These are phyloP conservation scores for Fonsecaea erecta DNA, from an alignment of 2,329 filamentous ascomycete genomes.

Conservation along the genomic window DNA sequence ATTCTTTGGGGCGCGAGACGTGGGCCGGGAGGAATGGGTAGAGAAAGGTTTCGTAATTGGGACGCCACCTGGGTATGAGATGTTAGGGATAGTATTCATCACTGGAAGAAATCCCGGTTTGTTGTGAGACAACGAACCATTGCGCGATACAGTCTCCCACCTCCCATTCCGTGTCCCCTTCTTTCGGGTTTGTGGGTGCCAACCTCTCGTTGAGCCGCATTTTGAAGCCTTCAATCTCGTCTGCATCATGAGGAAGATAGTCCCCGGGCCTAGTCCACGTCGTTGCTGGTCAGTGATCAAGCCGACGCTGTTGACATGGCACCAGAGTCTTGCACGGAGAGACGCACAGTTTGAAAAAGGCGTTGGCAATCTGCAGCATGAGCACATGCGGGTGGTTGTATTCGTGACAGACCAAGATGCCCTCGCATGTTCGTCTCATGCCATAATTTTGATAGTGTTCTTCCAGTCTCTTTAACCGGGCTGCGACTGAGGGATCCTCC, in stretches of 20 bases:
- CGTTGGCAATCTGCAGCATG: slow-evolving; percentile 99
- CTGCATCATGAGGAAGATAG: slow-evolving; percentile 83
- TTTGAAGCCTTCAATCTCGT: slow-evolving; percentile 96
- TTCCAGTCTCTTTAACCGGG: slow-evolving; percentile 89
- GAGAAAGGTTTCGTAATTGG: slow-evolving; percentile 99
- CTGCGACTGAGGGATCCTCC: slow-evolving; percentile 93
- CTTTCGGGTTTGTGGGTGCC: slow-evolving; percentile 87
- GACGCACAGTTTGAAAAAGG: slow-evolving; percentile 89
- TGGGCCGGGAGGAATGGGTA: slow-evolving; percentile 97
- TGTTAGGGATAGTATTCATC: neutral
- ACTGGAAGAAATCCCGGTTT: neutral
- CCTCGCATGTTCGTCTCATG: slow-evolving; percentile 97
- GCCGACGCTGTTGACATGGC: neutral
- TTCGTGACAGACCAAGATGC: slow-evolving; percentile 96
- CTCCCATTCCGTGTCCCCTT: slow-evolving; percentile 73
- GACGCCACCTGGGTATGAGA: slow-evolving; percentile 68
- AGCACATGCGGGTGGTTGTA: slow-evolving; percentile 98
- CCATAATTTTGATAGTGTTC: slow-evolving; percentile 91
- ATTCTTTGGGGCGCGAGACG: slow-evolving; percentile 95
- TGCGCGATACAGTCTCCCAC: slow-evolving; percentile 93
- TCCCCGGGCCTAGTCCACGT: slow-evolving; percentile 72
- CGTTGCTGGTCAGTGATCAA: slow-evolving; percentile 8
- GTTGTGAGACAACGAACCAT: slow-evolving; percentile 59
- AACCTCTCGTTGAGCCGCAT: slow-evolving; percentile 87
- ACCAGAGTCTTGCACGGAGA: neutral